Percentiles rank a stretch among this genome's conserved stretches.
Evolutionary conservation across 768 basidiomycete genomes (phyloP).

Genomic region (Cubamyces sp.): DNA sequence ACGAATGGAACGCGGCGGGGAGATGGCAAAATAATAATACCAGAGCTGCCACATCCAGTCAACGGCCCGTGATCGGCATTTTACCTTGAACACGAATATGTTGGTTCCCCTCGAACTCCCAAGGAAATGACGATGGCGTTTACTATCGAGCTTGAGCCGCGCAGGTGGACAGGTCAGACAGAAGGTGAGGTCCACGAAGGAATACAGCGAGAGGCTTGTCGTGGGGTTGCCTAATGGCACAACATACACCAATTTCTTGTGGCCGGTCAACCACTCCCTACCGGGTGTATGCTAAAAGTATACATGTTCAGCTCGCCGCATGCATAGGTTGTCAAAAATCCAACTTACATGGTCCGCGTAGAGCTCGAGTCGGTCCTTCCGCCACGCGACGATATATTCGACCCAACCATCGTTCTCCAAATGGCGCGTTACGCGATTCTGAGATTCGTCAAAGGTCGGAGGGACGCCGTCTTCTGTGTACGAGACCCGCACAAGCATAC

Average conservation of each 20-base stretch:
- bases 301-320: too few relatives aligned
- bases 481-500: slow-evolving; percentile 84
- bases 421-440: slow-evolving; percentile 65
- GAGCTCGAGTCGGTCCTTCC: slow-evolving; percentile 75
- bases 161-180: slow-evolving; percentile 71
- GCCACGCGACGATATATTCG: slow-evolving; percentile 89
- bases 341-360: slow-evolving; percentile 80
- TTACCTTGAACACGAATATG: slow-evolving; percentile 85
- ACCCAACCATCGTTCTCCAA: slow-evolving; percentile 69
- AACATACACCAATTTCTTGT: slow-evolving; percentile 78
- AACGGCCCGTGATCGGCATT: slow-evolving; percentile 73
- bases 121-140: slow-evolving; percentile 53
- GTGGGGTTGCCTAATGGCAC: slow-evolving; percentile 68
- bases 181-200: slow-evolving; percentile 84
- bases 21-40: slow-evolving; percentile 39
- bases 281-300: slow-evolving; percentile 57
- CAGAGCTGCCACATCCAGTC: slow-evolving; percentile 94
- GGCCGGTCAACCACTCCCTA: slow-evolving; percentile 67
- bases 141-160: slow-evolving; percentile 43
- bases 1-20: too few relatives aligned
- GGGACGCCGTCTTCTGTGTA: slow-evolving; percentile 61
- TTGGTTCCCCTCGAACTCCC: slow-evolving; percentile 69
- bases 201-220: slow-evolving; percentile 84
- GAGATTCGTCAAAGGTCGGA: slow-evolving; percentile 63
- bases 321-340: slow-evolving; percentile 58